These are phyloP conservation scores for Solanum piurae DNA, from an alignment of 257 asterid genomes.

Conservation along the genomic window DNA sequence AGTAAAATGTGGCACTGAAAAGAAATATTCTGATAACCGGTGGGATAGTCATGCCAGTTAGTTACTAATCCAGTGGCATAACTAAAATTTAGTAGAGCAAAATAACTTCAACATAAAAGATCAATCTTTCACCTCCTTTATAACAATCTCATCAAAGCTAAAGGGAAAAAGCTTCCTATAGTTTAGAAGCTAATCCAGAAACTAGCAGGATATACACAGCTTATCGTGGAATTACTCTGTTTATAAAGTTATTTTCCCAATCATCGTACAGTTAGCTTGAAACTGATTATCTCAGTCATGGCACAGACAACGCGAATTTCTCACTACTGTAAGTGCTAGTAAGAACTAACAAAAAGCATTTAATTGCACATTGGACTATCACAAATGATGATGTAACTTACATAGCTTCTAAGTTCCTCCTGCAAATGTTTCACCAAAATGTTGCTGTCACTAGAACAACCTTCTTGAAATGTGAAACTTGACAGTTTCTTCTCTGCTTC, in stretches of 20 bases:
- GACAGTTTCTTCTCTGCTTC: constrained; percentile 52
- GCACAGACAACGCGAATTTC: background rate
- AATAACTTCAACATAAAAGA: background rate
- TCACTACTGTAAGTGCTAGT: background rate
- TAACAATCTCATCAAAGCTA: background rate
- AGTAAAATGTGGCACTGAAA: background rate
- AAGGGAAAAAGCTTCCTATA: background rate
- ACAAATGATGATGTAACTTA: constrained; percentile 29
- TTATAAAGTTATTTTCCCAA: background rate
- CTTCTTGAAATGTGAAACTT: constrained; percentile 31
- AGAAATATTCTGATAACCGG: background rate
- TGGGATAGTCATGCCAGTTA: background rate
- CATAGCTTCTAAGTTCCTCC: constrained; percentile 81
- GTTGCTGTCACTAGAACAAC: constrained; percentile 44
- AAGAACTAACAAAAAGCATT: background rate
- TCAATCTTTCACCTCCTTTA: background rate
- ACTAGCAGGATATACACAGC: background rate
- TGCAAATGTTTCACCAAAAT: constrained; percentile 80
- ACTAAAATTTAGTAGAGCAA: background rate
- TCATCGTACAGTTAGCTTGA: background rate
- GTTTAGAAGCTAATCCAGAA: background rate
- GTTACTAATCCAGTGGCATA: background rate
- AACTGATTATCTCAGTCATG: background rate
- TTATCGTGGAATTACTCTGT: background rate
- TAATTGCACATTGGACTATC: background rate